These are phyloP conservation scores for Rubus parviflorus DNA, from an alignment of 306 rosid genomes.

Conservation along the genomic window DNA sequence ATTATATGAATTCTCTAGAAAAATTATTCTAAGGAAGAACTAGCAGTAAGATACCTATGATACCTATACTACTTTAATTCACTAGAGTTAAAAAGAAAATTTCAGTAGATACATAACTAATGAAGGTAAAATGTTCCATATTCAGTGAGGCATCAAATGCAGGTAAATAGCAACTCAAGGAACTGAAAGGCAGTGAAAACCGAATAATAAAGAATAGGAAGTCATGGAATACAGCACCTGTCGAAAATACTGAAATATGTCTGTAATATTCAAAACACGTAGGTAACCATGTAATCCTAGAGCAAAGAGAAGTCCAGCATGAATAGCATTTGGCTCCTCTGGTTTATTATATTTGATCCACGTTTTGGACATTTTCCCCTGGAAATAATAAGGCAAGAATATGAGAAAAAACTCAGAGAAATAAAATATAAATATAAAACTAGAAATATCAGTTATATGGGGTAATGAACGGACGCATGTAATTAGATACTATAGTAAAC, in stretches of 20 bases:
- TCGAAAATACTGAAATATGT: slow-evolving; percentile 79
- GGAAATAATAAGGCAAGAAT: slow-evolving; percentile 37
- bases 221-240: slow-evolving; percentile 50
- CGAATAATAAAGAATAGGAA: slow-evolving; percentile 15
- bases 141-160: neutral
- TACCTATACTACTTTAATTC: neutral
- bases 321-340: slow-evolving; percentile 83
- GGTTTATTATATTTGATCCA: slow-evolving; percentile 89
- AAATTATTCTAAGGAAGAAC: neutral
- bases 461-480: slow-evolving; percentile 1
- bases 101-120: neutral
- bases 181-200: slow-evolving; percentile 13
- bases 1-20: neutral
- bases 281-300: slow-evolving; percentile 90
- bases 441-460: neutral
- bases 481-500: neutral
- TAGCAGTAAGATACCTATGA: neutral
- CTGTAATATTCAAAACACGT: slow-evolving; percentile 67
- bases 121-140: neutral
- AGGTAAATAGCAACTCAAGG: neutral
- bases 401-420: slow-evolving; percentile 24
- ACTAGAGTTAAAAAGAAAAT: neutral
- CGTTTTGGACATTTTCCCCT: slow-evolving; percentile 98
- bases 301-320: slow-evolving; percentile 94
- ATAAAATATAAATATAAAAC: slow-evolving; percentile 11